Base-by-base conservation (phyloP, 1,284 basidiomycete genomes). In the Naganishia liquefaciens region DNA sequence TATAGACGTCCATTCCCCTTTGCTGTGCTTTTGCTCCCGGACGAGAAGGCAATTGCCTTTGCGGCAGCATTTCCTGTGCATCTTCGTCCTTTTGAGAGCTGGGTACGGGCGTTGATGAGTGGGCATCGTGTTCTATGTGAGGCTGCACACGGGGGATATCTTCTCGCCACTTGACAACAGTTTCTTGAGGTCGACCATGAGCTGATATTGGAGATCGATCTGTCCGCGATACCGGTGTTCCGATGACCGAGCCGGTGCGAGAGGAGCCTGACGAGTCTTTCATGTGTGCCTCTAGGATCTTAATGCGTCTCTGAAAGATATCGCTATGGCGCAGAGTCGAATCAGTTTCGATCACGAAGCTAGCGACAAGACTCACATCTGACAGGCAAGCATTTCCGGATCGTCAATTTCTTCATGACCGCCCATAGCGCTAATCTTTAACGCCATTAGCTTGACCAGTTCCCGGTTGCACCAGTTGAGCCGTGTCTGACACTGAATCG, bases 301-400 rank as follows among this genome's bases (percentile, higher is more conserved):
- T 66, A 13, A 76, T 71, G 5, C 77, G 74, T 25, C 5, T 68
- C 64, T 1, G 72, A 61, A 37, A 74, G 63, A 10, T 44, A 57
- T 5, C 76, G 75, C 61, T 5, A 33, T 2, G 30, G 42, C 2
- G 52, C 49, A 2, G 10, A 28, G 10, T 3, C 23, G n/a, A 3
- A 23, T 25, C 40, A 51, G 39, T 15, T 5, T 21, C 40, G 21
- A 17, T n/a, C 10, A 23, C n/a, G 3, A 6, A 50, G 13, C 37
- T 2, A 25, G 7, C 30, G 27, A 39, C 13, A 11, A 5, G 25
- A 55, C 73, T 65, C 47, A 76, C 75, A 75, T 65, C 33, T 73
- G 72, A 52, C 55, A 57, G 11, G 68, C 55, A 30, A 74, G 61
- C 65, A 75, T 74, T 39, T 73, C 75, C 0, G 71, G 72, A 68